Evolutionary conservation across 306 rosid species (phyloP).

Genomic region (Betula pendula): DNA sequence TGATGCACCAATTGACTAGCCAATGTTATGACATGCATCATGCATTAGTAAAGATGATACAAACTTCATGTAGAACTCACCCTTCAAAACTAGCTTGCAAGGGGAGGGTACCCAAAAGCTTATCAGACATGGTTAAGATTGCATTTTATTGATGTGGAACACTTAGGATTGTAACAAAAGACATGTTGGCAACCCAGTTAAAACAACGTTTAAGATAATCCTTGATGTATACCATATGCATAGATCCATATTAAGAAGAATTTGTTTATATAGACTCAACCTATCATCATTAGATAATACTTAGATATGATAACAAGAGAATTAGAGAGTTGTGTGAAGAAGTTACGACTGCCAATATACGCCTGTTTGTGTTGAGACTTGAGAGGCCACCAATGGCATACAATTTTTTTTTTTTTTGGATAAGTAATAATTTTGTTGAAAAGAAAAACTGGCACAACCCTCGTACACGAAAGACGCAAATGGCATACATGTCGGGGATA

Average conservation of each 20-base stretch:
- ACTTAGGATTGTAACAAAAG: too few species aligned
- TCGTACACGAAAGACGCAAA: neutral
- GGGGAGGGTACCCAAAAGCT: too few species aligned
- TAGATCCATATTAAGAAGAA: too few species aligned
- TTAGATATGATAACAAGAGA: neutral
- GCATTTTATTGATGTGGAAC: too few species aligned
- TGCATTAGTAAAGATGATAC: neutral
- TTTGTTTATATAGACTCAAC: neutral
- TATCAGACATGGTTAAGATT: too few species aligned
- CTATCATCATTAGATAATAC: constrained; percentile 3
- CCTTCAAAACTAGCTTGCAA: too few species aligned
- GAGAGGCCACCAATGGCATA: too few species aligned
- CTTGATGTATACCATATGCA: too few species aligned
- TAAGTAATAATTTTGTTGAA: too few species aligned
- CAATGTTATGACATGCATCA: neutral
- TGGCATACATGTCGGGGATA: neutral
- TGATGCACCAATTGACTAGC: neutral
- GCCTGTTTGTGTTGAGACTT: neutral
- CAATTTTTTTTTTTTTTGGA: neutral
- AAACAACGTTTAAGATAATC: neutral
- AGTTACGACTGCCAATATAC: neutral
- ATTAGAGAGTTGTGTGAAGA: neutral
- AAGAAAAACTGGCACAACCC: too few species aligned
- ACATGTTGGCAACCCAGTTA: neutral
- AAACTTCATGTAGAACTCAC: too few species aligned